Conservation (phyloP, 345 rosid genomes). For the Aquilaria yunnanensis region DNA sequence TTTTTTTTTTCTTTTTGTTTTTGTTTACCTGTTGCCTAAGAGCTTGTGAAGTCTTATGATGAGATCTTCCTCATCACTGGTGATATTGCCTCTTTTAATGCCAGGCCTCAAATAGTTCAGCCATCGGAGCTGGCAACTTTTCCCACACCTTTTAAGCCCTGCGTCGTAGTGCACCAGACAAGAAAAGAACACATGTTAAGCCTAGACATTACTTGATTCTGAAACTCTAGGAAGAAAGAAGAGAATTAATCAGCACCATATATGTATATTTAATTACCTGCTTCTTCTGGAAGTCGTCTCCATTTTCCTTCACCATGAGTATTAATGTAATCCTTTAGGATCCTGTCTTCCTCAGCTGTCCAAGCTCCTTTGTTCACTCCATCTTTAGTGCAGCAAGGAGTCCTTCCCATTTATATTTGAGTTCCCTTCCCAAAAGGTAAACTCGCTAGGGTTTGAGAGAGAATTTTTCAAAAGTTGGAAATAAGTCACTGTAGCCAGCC, state of each 20-base stretch:
- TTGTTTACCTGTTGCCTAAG: constrained; percentile 32
- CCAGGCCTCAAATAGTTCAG: constrained; percentile 46
- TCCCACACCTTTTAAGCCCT: constrained; percentile 43
- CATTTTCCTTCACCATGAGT: constrained; percentile 42
- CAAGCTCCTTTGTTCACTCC: constrained; percentile 35
- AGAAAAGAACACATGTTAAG: no score
- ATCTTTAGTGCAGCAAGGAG: constrained; percentile 29
- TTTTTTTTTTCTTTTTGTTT: not conserved
- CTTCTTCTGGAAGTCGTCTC: constrained; percentile 34
- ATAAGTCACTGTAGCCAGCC: no score
- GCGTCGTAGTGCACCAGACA: not conserved
- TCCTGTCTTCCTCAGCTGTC: constrained; percentile 34
- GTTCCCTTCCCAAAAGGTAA: no score
- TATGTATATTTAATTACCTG: constrained; percentile 17
- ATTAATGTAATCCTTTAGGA: constrained; percentile 27
- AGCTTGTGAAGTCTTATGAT: constrained; percentile 44
- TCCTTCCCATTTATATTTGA: constrained; percentile 25
- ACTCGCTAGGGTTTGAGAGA: no score
- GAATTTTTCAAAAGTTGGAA: no score
- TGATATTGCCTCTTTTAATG: constrained; percentile 48
- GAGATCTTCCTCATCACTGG: constrained; percentile 43
- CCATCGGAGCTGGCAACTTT: constrained; percentile 56
- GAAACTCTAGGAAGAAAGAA: no score
- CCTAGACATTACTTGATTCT: no score
- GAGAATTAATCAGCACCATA: no score